Base-by-base conservation (phyloP, 768 basidiomycete species). In the Dioszegia aurantiaca region DNA sequence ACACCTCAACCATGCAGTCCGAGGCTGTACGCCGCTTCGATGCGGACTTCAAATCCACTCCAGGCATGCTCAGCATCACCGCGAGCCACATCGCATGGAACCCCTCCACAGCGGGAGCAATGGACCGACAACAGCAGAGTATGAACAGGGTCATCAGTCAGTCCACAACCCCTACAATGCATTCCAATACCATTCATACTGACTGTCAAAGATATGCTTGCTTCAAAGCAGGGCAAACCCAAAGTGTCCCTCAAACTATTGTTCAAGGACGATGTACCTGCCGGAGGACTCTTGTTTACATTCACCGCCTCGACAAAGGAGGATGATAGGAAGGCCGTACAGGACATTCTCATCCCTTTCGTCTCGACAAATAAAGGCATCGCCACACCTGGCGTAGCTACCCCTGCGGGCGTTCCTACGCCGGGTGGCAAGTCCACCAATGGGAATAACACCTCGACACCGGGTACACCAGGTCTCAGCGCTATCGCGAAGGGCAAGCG, bases 241-340 rank as follows among this genome's bases (percentile, higher is more conserved):
- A 73, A 69, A 33, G 56, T 69, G 45, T 68, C 65, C 42, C 61
- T 77, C 53, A 77, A 77, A 58, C 56, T 78, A 44, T 33, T 64
- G 6, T 78, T 78, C 58, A 63, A 65, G 39, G 67, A 74, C 48
- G 62, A 75, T 57, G 45, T 75, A n/a, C 70, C 70, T 26, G 39
- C 49, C 6, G 70, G 67, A 28, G 74, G 73, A 24, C 61, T 76
- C 8, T 60, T 63, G 2, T 75, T 78, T 60, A 62, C 63, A 36
- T 78, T 78, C 58, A 74, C 74, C 24, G 33, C 65, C 12, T 27
- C 63, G 0, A 30, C 57, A 0, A 63, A 66, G 4, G 55, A 58
- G 19, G 64, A 68, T 1, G 59, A 56, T 5, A 53, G 73, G 6
- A 65, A 72, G 37, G 48, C 55, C 14, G 64, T 78, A 9, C 72